A percentile compares a stretch with the other conserved stretches of the same genome.
Evolutionary conservation across 306 rosid genomes (phyloP).

Genomic region (Prunus padus): DNA sequence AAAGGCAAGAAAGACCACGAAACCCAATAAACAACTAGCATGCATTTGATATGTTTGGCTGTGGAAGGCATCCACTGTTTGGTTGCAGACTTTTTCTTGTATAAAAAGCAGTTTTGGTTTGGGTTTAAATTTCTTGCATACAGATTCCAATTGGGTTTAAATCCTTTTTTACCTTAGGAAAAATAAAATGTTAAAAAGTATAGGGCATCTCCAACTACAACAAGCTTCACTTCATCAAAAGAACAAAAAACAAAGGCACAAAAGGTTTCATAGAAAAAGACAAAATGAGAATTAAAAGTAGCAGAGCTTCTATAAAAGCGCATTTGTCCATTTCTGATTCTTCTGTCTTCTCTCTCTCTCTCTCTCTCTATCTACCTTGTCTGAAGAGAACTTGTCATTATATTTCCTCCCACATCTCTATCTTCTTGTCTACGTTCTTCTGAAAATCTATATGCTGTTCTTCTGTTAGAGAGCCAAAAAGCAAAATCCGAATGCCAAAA

Average conservation of each 20-base stretch:
- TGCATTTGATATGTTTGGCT: not conserved
- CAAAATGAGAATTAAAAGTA: constrained; percentile 22
- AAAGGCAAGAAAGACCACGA: not conserved
- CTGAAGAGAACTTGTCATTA: constrained; percentile 8
- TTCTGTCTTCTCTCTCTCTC: not conserved
- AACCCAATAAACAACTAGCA: not conserved
- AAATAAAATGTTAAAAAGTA: not conserved
- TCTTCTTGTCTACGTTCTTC: constrained; percentile 6
- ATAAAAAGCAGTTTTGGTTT: not conserved
- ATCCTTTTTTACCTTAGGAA: constrained; percentile 4
- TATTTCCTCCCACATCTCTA: not conserved
- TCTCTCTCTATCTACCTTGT: constrained; percentile 2
- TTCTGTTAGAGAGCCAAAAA: constrained; percentile 39
- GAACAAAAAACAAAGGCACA: constrained; percentile 15
- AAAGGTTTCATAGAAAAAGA: constrained; percentile 20
- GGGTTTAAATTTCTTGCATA: constrained; percentile 7
- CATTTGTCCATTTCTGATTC: constrained; percentile 2
- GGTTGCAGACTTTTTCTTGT: not conserved
- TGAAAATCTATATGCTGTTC: constrained; percentile 40
- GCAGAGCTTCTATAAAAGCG: not conserved
- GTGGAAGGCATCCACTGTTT: not conserved
- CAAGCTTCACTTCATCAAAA: constrained; percentile 36
- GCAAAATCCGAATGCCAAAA: constrained; percentile 7
- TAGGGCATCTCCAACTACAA: constrained; percentile 16
- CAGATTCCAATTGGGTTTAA: constrained; percentile 31